Evolutionary conservation across 768 basidiomycete species (phyloP).

Genomic region (Pisolithus sp.): DNA sequence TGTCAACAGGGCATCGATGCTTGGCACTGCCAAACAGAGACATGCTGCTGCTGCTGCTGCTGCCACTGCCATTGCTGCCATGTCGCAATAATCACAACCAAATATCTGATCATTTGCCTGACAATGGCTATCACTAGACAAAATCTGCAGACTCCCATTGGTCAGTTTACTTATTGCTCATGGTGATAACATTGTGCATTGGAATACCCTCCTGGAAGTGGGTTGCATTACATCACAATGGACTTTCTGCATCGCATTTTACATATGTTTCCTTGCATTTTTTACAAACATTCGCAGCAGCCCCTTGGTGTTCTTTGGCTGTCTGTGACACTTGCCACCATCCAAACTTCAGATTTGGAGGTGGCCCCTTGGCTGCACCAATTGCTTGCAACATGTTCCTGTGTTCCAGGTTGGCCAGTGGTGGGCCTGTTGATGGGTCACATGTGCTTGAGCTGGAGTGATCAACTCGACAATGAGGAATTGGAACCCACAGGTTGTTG

Average conservation of each 20-base stretch:
- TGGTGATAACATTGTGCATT: slow-evolving; percentile 28
- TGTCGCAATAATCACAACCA: no score
- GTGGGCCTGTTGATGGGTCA: slow-evolving; percentile 24
- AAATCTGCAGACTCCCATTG: slow-evolving; percentile 19
- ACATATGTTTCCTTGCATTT: no score
- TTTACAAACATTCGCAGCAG: slow-evolving; percentile 7
- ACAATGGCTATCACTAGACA: slow-evolving; percentile 2
- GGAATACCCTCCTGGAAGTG: slow-evolving; percentile 53
- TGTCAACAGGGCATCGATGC: no score
- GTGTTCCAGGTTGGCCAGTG: slow-evolving; percentile 34
- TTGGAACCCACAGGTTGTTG: slow-evolving; percentile 42
- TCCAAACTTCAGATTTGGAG: slow-evolving; percentile 13
- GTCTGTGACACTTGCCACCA: slow-evolving; percentile 19
- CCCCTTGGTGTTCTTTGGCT: slow-evolving; percentile 19
- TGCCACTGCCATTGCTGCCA: no score
- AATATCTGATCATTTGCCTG: no score
- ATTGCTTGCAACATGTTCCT: slow-evolving; percentile 30
- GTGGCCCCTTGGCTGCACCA: slow-evolving; percentile 51
- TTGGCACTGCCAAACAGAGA: no score
- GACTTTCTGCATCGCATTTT: slow-evolving; percentile 36
- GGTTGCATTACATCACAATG: slow-evolving; percentile 34
- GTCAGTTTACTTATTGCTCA: slow-evolving; percentile 34
- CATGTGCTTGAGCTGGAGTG: slow-evolving; percentile 24
- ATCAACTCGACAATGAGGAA: slow-evolving; percentile 38
- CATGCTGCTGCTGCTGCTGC: no score